Conservation (phyloP, 257 asterid species). For the Rubia yunnanensis region DNA sequence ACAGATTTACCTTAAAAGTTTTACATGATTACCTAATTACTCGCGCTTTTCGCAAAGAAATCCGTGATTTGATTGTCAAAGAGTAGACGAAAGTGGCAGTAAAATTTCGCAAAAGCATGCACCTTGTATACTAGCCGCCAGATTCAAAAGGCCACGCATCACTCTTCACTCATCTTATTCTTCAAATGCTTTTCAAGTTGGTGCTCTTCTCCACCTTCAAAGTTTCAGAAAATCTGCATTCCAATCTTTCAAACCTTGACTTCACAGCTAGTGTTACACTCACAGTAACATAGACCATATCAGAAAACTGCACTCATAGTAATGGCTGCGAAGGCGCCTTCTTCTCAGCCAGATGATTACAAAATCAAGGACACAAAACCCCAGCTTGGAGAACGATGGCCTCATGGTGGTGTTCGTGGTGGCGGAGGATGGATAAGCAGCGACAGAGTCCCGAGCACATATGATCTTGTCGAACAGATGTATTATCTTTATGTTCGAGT, state of each 20-base stretch:
- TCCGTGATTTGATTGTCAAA: neutral
- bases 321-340: slow-evolving; percentile 28
- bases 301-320: neutral
- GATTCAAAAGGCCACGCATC: slow-evolving; percentile 4
- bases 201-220: neutral
- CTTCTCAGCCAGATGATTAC: slow-evolving; percentile 38
- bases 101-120: slow-evolving; percentile 7
- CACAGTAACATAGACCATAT: neutral
- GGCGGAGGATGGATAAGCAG: slow-evolving; percentile 54
- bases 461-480: slow-evolving; percentile 89
- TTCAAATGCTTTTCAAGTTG: neutral
- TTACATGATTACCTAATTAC: slow-evolving; percentile 11
- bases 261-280: neutral
- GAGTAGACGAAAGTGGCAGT: slow-evolving; percentile 5
- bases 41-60: neutral
- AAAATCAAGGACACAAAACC: slow-evolving; percentile 63
- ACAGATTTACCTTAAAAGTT: slow-evolving; percentile 6
- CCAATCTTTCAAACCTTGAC: neutral
- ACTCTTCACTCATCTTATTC: neutral
- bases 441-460: slow-evolving; percentile 53
- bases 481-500: slow-evolving; percentile 70
- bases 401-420: slow-evolving; percentile 56
- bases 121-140: slow-evolving; percentile 1
- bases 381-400: slow-evolving; percentile 72
- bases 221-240: neutral